Evolutionary conservation across 106 monocot genomes (phyloP), one percentile per base, ranked within the genome.

Genomic region (Allium cepa): DNA sequence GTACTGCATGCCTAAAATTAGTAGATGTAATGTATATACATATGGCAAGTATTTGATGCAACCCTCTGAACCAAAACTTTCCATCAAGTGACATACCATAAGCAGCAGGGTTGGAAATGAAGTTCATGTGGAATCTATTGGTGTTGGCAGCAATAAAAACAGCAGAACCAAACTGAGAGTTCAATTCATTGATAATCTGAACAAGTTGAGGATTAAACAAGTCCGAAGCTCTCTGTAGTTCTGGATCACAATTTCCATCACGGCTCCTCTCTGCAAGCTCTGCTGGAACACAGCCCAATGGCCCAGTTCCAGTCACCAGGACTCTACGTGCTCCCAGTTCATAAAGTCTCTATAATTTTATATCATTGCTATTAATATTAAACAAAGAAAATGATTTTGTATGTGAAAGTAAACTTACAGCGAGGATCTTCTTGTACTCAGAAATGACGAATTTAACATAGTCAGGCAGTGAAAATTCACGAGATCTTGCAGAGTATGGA

Each of bases 341-440:
- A 53, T 90, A 64, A 8, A 90, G 49, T n/a, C 62, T 76, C 85
- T 85, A 80, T 70, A 76, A 46, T 9, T 17, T 46, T 56, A 68
- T 53, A 7, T 1, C 3, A 10, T 53, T 16, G 26, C 11, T 26
- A 26, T 52, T 2, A 10, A 67, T 13, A 7, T 22, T 12, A 67
- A 9, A 15, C 7, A 64, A 16, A 63, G 10, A 46, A 9, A 13
- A 63, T 63, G 45, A 0, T 11, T 10, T 0, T 6, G 3, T 61
- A 61, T 61, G 22, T n/a, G 47, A 10, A 18, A 67, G 8, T 18
- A 64, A 22, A 67, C 50, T 55, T 78, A 90, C 90, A 68, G 50
- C 53, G 17, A 90, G 90, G 14, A 90, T 74, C 36, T 90, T 86
- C 71, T 69, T 76, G 83, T 90, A 90, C 61, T 90, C 85, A 12